Evolutionary conservation across 2,329 filamentous ascomycete species (phyloP).

Genomic region (Penicillium sp.): DNA sequence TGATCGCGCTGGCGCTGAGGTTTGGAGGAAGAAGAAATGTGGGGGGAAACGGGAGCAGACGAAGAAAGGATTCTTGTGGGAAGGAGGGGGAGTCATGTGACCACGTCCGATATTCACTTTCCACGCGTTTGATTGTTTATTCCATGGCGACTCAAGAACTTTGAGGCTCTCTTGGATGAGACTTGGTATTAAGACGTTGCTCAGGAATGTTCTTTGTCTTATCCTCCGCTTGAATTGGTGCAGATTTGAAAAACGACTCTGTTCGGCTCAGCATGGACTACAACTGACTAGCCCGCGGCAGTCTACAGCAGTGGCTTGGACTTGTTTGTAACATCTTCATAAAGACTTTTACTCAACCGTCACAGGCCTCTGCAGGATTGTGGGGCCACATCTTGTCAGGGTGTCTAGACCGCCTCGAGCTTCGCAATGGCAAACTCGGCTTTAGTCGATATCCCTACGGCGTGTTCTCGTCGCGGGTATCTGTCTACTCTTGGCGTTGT

Average conservation of each 20-base stretch:
- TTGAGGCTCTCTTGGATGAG: too few species aligned
- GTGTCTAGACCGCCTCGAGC: background rate
- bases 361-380: background rate
- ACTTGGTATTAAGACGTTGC: too few species aligned
- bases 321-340: background rate
- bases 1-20: conserved; percentile 17
- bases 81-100: conserved; percentile 23
- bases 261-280: conserved; percentile 3
- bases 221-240: background rate
- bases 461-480: conserved; percentile 27
- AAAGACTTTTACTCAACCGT: background rate
- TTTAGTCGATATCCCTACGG: conserved; percentile 46
- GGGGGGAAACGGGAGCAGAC: conserved; percentile 15
- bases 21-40: conserved; percentile 14
- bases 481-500: conserved; percentile 66
- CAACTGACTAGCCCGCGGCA: conserved; percentile 3
- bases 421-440: conserved; percentile 20
- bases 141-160: too few species aligned
- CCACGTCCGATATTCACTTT: conserved; percentile 9
- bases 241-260: background rate
- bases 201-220: background rate
- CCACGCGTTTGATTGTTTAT: background rate
- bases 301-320: background rate
- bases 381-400: background rate
- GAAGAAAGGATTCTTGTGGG: conserved; percentile 23